Evolutionary conservation across 1,139 yeast species (phyloP), one percentile per base, ranked within the genome.

Genomic region (Wickerhamiella infanticola): DNA sequence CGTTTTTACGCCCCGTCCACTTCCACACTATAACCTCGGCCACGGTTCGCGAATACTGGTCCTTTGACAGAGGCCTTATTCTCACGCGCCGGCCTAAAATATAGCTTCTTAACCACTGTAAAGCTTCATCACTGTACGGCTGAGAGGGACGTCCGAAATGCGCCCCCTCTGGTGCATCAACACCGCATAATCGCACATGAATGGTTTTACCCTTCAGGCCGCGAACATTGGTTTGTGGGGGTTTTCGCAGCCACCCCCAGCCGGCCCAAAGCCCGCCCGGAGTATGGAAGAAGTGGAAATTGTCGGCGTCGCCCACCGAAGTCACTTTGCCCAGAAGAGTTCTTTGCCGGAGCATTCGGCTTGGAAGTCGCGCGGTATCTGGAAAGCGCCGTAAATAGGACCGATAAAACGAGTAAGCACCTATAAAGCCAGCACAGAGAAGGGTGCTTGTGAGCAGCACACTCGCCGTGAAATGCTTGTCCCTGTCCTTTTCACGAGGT

Each of bases 121-220:
- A 63, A 0, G 96, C 93, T 52, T 90, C 97, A 43, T 79, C 84
- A 33, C 94, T 76, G 58, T 65, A 81, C 0, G 94, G 94, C 59
- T 90, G 98, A 0, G 95, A 82, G 0, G 94, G 88, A 52, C 82
- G 82, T 1, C 99, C 99, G 64, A 85, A 90, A 66, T 90, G 97
- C 1, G 94, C 75, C 39, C 94, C 66, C 60, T 90, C 99, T 1
- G 99, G 99, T 0, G 99, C 98, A 68, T 90, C 99, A n/a, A 90
- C 79, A 0, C 97, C 99, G 62, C 94, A 82, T 33, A 90, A 64
- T 43, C 99, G 68, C 11, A 93, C 75, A 63, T 74, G 70, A 56
- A 72, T 47, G 58, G 67, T 63, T 43, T 58, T 56, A 37, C 52
- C 53, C 29, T 57, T 57, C 24, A 66, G 53, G 1, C 66, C 66